Evolutionary conservation across 352 stramenopile genomes (phyloP), one percentile per base, ranked within the genome.

Genomic region (Thalassiosira mediterranea): DNA sequence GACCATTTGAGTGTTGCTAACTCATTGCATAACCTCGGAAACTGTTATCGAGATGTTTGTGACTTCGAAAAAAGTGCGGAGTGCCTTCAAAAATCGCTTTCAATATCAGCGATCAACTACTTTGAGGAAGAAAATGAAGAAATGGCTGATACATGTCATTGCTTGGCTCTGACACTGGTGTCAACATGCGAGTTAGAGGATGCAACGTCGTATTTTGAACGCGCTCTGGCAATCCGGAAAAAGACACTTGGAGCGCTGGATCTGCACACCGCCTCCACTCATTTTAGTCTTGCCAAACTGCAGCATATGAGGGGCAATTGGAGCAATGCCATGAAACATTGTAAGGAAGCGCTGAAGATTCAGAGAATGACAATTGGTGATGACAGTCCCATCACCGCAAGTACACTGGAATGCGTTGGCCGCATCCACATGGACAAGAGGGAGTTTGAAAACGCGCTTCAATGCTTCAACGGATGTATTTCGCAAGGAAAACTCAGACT

Each of bases 11-110:
- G 74, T 71, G 68, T 87, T 19, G 82, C 78, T 54, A 84, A 89
- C 60, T 78, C 76, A 13, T 60, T 89, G 40, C 80, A 87, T 58
- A 89, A 89, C 59, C 69, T 89, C 42, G 82, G 82, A 8, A 89
- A 87, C 54, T 87, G 79, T 31, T 87, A 83, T 46, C 65, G 69
- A 38, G 70, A 81, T 48, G 47, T 81, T 37, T 66, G 47, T 51
- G 70, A 87, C 25, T 77, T 81, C 64, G 79, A 87, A 17, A 87
- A 79, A 51, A 75, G 53, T 62, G 70, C 59, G 15, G 79, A 87
- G 38, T 87, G 79, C 63, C 57, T 87, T 37, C 46, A 49, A 3
- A 83, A 81, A 62, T 74, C 73, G 34, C 56, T 87, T 25, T 61
- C 52, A 23, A 52, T 87, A 54, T 70, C 65, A 28, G 61, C 52